These are phyloP conservation scores for Boletus rex-veris DNA, from an alignment of 768 basidiomycete genomes.

Conservation along the genomic window DNA sequence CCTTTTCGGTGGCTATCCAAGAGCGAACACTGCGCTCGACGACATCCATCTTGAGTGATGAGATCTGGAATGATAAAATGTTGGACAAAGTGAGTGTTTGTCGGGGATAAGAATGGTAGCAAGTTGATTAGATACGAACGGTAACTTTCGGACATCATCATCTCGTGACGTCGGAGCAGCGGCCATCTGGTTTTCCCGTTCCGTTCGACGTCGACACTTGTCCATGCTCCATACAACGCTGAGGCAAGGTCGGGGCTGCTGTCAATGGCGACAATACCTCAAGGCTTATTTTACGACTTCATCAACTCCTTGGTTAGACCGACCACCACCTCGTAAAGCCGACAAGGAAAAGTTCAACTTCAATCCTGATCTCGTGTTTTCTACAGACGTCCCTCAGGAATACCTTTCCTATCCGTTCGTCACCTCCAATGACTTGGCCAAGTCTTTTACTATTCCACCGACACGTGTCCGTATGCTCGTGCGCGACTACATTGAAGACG, in stretches of 20 bases:
- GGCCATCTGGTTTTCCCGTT: slow-evolving; percentile 3
- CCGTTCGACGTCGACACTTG: background rate
- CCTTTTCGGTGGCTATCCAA: slow-evolving; percentile 66
- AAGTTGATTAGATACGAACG: slow-evolving; percentile 7
- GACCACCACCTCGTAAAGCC: slow-evolving; percentile 7
- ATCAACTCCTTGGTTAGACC: slow-evolving; percentile 11
- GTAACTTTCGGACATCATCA: background rate
- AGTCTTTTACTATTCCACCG: slow-evolving; percentile 53
- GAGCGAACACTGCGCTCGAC: slow-evolving; percentile 59
- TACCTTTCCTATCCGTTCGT: slow-evolving; percentile 53
- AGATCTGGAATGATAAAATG: background rate
- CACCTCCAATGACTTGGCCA: slow-evolving; percentile 67
- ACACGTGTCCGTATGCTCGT: slow-evolving; percentile 87
- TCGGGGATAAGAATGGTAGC: background rate
- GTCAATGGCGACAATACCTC: slow-evolving; percentile 20
- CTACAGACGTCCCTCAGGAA: slow-evolving; percentile 42
- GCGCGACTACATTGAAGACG: slow-evolving; percentile 95
- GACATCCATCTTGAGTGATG: slow-evolving; percentile 34
- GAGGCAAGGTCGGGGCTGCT: slow-evolving; percentile 15
- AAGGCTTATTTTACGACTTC: slow-evolving; percentile 27
- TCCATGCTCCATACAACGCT: slow-evolving; percentile 24
- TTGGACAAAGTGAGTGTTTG: background rate
- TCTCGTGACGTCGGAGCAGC: slow-evolving; percentile 2
- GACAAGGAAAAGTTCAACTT: slow-evolving; percentile 72
- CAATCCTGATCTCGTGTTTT: slow-evolving; percentile 58